Base-by-base conservation (phyloP, 1,284 basidiomycete genomes). In the Malassezia furfur region DNA sequence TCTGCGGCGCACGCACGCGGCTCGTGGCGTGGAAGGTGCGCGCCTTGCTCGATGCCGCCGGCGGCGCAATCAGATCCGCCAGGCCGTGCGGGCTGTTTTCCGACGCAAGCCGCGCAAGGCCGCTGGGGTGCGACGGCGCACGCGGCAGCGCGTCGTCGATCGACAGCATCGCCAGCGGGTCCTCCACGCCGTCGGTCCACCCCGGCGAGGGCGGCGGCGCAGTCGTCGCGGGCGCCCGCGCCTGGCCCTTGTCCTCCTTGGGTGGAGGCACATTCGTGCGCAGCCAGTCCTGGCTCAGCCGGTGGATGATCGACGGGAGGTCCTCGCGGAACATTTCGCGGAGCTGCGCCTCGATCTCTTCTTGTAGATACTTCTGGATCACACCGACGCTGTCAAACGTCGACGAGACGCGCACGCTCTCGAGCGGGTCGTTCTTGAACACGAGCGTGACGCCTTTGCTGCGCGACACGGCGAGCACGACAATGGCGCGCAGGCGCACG, bases 371-470 rank as follows among this genome's bases (percentile, higher is more conserved):
- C 54, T 69, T 91, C 70, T 96, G 88, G 53, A 99, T 96, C 60
- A 96, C 91, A 48, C 88, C 90, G 60, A 99, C 93, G 15, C 88
- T 91, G 77, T 99, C 94, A 71, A 99, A 99, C 0, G 93, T 96
- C 70, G 86, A 89, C 75, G 86, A 89, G 68, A 99, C 96, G 71
- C 96, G 88, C 52, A 98, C 90, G 67, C 91, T 90, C 77, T 99
- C 91, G 19, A 98, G 81, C 0, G 94, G 94, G 76, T 99, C 94
- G 53, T 96, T 98, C 78, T 98, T 98, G 84, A 99, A 99, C 22
- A 98, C 94, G 44, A 98, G 83, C 0, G 94, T 98, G 75, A 98
- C 96, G 47, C 94, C 94, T 72, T 96, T 96, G 1, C 63, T 74
- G 87, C 88, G 88, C 25, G 91, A 96, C 51, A 98, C 88, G 67